Evolutionary conservation across 768 basidiomycete genomes (phyloP), one percentile per base, ranked within the genome.

Genomic region (Calocera cornea): DNA sequence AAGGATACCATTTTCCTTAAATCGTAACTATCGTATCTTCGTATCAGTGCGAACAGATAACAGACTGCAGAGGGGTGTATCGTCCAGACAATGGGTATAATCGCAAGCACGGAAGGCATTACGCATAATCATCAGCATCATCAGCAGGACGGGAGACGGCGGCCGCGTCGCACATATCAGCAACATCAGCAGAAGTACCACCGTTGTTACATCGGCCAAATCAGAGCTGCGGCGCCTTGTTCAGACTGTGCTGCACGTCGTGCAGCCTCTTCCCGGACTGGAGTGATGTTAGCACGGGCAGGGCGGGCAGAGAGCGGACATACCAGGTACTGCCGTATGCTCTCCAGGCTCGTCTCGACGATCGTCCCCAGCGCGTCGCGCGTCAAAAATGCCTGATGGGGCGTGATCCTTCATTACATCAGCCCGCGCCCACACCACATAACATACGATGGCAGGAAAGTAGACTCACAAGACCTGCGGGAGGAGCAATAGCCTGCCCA

Each of bases 401-500:
- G 44, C 5, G 44, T 47, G 44, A 47, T 47, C 44, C 44, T 47
- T 47, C 19, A 3, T 19, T 19, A 3, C 19, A 47, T 38, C 36
- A 38, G 36, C 36, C 36, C 44, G 16, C 19, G 16, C 19, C 44
- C 16, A 24, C 19, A 47, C 44, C 24, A n/a, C n/a, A n/a, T 24
- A 19, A 19, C 8, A 3, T 19, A 47, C 7, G 19, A 19, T 3
- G 8, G 44, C 16, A 47, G 19, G 19, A 47, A 41, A 41, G 19
- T 10, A 41, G 40, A 47, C 44, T 47, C 44, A 47, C 44, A 72
- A 72, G 2, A 72, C 71, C 33, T 71, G 69, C 41, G 71, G 67
- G 69, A 72, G 70, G 24, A 66, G 67, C 16, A 72, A 33, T 7
- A 72, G 67, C 10, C 71, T 64, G 8, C 68, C 65, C 17, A 72